Percentiles rank a stretch among this genome's conserved stretches.
phyloP scores from a whole-genome alignment of 2,329 filamentous ascomycete species.

The Neocucurbitaria cava region DNA sequence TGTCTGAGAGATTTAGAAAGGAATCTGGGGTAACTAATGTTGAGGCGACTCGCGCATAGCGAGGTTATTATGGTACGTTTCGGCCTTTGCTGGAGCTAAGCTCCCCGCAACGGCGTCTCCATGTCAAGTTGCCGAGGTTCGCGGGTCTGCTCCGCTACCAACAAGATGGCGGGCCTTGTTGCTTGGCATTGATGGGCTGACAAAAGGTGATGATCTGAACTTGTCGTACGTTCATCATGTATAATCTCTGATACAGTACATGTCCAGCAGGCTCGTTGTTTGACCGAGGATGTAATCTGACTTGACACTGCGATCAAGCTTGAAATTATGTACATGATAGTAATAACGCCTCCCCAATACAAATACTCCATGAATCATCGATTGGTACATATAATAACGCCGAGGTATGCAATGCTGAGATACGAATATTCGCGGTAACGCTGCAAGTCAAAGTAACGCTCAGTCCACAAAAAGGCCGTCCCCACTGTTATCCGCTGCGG shows the following conservation, averaged over 20 bases:
- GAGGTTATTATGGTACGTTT: slow-evolving; percentile 22
- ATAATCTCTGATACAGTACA: not conserved
- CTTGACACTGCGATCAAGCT: not conserved
- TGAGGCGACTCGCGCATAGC: slow-evolving; percentile 26
- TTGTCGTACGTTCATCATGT: slow-evolving; percentile 12
- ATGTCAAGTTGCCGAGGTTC: slow-evolving; percentile 33
- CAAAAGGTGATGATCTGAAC: not conserved
- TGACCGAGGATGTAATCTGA: not conserved
- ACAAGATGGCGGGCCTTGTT: too few relatives aligned
- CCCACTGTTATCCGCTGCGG: slow-evolving; percentile 13
- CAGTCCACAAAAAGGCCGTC: slow-evolving; percentile 12
- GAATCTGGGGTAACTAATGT: slow-evolving; percentile 22
- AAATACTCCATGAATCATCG: not conserved
- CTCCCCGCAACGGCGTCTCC: slow-evolving; percentile 15
- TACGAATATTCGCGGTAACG: not conserved
- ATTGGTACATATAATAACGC: not conserved
- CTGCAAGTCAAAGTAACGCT: not conserved
- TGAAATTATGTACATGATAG: not conserved
- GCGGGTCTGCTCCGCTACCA: slow-evolving; percentile 13
- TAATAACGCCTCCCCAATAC: not conserved
- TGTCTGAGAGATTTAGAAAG: slow-evolving; percentile 5
- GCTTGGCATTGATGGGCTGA: slow-evolving; percentile 6
- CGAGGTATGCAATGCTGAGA: not conserved
- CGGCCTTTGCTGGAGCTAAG: slow-evolving; percentile 19
- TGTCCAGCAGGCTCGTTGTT: not conserved